phyloP scores from a whole-genome alignment of 352 stramenopile species.

The Pythium insidiosum region DNA sequence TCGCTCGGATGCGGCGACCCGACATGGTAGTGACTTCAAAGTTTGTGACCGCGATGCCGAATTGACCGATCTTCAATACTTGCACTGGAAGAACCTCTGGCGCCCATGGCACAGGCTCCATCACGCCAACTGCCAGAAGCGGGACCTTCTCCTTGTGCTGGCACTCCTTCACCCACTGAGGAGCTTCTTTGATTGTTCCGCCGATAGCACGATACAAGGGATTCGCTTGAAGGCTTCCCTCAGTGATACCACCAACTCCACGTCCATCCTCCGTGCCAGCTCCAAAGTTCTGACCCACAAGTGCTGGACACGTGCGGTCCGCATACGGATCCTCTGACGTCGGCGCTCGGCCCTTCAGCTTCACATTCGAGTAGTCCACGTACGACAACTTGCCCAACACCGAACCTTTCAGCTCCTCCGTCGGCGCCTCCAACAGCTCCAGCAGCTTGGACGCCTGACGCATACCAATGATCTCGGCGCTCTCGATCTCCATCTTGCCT shows the following conservation, averaged over 20 bases:
- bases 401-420: slow-evolving; percentile 18
- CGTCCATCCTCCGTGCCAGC: slow-evolving; percentile 43
- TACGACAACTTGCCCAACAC: slow-evolving; percentile 28
- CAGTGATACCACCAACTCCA: slow-evolving; percentile 18
- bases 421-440: slow-evolving; percentile 14
- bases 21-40: slow-evolving; percentile 64
- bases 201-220: slow-evolving; percentile 15
- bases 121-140: slow-evolving; percentile 27
- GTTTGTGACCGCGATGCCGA: slow-evolving; percentile 36
- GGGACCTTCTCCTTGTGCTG: slow-evolving; percentile 30
- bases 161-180: slow-evolving; percentile 30
- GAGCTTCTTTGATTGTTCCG: slow-evolving; percentile 19
- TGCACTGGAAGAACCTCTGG: slow-evolving; percentile 47
- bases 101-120: slow-evolving; percentile 29
- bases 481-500: slow-evolving; percentile 23
- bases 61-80: slow-evolving; percentile 39
- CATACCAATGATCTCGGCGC: slow-evolving; percentile 33
- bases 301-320: slow-evolving; percentile 29
- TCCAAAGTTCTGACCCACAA: slow-evolving; percentile 42
- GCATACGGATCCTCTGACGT: slow-evolving; percentile 18
- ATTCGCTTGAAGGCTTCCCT: slow-evolving; percentile 28
- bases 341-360: slow-evolving; percentile 12
- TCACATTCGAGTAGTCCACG: slow-evolving; percentile 38
- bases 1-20: slow-evolving; percentile 31
- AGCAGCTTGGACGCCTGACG: slow-evolving; percentile 24